Base-by-base conservation (phyloP, 352 stramenopile species). In the Phytophthora ohioensis region DNA sequence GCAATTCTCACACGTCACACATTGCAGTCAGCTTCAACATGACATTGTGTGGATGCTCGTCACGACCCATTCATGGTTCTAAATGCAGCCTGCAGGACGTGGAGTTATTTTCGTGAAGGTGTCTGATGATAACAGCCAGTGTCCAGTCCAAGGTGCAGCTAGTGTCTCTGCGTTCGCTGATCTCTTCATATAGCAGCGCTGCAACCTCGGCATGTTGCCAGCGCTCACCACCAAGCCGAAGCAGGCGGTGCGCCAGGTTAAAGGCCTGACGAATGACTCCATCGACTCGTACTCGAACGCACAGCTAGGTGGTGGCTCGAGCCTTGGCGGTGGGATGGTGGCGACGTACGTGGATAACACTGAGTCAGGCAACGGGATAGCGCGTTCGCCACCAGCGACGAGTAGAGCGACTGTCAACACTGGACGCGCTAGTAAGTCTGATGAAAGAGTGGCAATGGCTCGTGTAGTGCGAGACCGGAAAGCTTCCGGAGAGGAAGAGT, bases 211-310 rank as follows among this genome's bases (percentile, higher is more conserved):
- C 39, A 91, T 93, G 85, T 80, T 95, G 38, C 88, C 88, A 52
- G 85, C 88, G 59, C 84, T 96, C 64, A 93, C 82, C 35, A 90
- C 86, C 55, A 91, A 91, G 62, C 87, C 88, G 43, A 96, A 94
- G 78, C 84, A 94, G 75, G 76, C 82, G n/a, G 77, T 90, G 49
- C 85, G 88, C 35, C 88, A 96, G 60, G 78, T 96, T 35, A 80
- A 92, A 57, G 84, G 87, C 5, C 81, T 96, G 64, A 89, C 83
- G 47, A 87, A 96, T 79, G 88, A 94, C 76, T 93, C 87, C 42
- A 96, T 96, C 74, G 88, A 96, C 64, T 82, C 87, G 54, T 96
- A 96, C 58, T 81, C 87, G 31, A 91, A 93, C 56, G 88, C 78
- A 49, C 71, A 82, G 4, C 57, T 84, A n/a, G 59, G 67, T 11